Conservation (phyloP, 805 yeast genomes). For the Yarrowia divulgata region DNA sequence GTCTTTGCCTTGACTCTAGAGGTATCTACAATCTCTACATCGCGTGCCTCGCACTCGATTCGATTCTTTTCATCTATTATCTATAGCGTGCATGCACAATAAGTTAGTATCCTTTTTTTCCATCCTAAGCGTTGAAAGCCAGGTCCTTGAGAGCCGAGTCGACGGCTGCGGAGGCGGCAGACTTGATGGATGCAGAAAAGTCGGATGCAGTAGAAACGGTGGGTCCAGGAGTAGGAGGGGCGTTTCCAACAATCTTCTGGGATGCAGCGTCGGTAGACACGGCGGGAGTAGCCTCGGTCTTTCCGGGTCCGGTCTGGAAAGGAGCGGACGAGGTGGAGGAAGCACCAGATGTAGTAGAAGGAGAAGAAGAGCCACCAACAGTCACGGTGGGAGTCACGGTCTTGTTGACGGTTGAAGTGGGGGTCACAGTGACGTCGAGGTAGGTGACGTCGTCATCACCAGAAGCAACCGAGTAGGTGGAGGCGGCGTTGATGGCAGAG, state of each 20-base stretch:
- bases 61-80: neutral
- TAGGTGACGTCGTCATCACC: constrained; percentile 35
- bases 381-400: constrained; percentile 35
- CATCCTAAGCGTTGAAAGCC: neutral
- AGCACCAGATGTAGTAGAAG: constrained; percentile 6
- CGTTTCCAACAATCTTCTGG: constrained; percentile 17
- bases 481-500: constrained; percentile 15
- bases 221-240: constrained; percentile 35
- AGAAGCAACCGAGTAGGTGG: constrained; percentile 12
- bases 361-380: constrained; percentile 16
- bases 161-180: constrained; percentile 40
- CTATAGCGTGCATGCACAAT: constrained; percentile 4
- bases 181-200: constrained; percentile 39
- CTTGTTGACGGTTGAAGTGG: constrained; percentile 26
- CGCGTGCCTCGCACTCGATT: neutral
- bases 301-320: neutral
- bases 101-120: constrained; percentile 16
- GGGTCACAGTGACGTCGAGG: constrained; percentile 27
- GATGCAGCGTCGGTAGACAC: constrained; percentile 38
- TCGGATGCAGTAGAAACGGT: constrained; percentile 15
- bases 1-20: no score
- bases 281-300: constrained; percentile 8
- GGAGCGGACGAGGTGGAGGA: neutral
- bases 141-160: constrained; percentile 26
- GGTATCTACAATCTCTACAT: no score